phyloP scores from a whole-genome alignment of 2,329 filamentous ascomycete genomes.

The Dactylellina sp. region DNA sequence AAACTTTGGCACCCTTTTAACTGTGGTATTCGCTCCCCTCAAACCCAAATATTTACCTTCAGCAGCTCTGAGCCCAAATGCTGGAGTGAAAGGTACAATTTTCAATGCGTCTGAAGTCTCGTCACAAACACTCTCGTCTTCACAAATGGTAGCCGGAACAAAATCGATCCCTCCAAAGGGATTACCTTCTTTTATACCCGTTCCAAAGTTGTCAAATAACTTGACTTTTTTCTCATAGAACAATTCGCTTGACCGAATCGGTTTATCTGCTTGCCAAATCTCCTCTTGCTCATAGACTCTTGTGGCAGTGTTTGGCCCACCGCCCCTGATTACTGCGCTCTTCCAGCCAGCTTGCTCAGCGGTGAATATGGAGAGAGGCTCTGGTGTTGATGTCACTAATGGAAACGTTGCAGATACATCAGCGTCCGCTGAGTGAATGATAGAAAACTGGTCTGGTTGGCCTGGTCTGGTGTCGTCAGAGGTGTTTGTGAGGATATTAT shows the following conservation, averaged over 20 bases:
- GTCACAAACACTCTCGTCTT: background rate
- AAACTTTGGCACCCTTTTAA: background rate
- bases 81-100: slow-evolving; percentile 16
- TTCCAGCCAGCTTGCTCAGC: slow-evolving; percentile 25
- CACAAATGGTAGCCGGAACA: background rate
- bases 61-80: slow-evolving; percentile 13
- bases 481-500: slow-evolving; percentile 10
- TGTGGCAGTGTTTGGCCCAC: slow-evolving; percentile 12
- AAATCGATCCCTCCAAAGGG: background rate
- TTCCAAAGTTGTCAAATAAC: slow-evolving; percentile 20
- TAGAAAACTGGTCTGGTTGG: background rate
- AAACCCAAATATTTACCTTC: background rate
- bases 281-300: slow-evolving; percentile 35
- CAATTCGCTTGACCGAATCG: slow-evolving; percentile 5
- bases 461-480: background rate
- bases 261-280: slow-evolving; percentile 12
- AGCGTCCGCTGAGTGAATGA: background rate
- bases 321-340: slow-evolving; percentile 3
- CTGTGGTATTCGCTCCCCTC: background rate
- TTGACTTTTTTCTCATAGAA: slow-evolving; percentile 21
- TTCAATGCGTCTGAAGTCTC: background rate
- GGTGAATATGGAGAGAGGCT: background rate
- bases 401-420: background rate
- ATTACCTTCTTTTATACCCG: background rate
- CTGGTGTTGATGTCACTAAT: slow-evolving; percentile 18